Base-by-base conservation (phyloP, 352 stramenopile species). In the Phytophthora melonis region DNA sequence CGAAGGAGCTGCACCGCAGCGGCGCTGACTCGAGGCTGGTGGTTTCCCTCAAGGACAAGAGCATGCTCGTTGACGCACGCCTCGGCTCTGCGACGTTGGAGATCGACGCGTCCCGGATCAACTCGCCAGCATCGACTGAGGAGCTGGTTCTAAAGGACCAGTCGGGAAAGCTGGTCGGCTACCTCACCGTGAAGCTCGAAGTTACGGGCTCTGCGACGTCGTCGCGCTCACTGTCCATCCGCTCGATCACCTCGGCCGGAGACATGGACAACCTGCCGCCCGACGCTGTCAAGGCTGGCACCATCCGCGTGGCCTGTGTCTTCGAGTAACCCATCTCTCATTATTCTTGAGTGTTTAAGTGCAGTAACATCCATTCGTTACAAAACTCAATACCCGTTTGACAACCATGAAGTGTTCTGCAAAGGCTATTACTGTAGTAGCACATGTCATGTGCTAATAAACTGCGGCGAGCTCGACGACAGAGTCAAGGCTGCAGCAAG, bases 1-100 rank as follows among this genome's bases (percentile, higher is more conserved):
- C 81, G 27, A 88, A 88, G 55, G 86, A 96, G 45, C 72, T 88
- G 32, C 78, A 82, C 21, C 64, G 76, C 19, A 58, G 72, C 21
- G 72, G 65, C 25, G 61, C 68, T n/a, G 63, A 77, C 52, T 80
- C 75, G 39, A 66, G 60, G 30, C 50, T 84, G 54, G 72, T 82
- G 13, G 62, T 84, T 23, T 82, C 72, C 6, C 58, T 85, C 10
- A 85, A 85, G 66, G 78, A 82, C 64, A 79, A 77, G 72, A 80
- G 78, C 32, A 76, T 85, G 68, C 50, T 85, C 27, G 64, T 80
- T 60, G 75, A 85, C 50, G 59, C 70, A 49, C 63, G 75, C 56
- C 72, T 85, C 7, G 78, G 75, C 0, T 72, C 71, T 41, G 63
- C 72, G 23, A 78, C 60, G 7, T 34, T 82, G 39, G 72, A 79